Conservation (phyloP, 2,329 filamentous ascomycete genomes). For the Penicillium sp. region DNA sequence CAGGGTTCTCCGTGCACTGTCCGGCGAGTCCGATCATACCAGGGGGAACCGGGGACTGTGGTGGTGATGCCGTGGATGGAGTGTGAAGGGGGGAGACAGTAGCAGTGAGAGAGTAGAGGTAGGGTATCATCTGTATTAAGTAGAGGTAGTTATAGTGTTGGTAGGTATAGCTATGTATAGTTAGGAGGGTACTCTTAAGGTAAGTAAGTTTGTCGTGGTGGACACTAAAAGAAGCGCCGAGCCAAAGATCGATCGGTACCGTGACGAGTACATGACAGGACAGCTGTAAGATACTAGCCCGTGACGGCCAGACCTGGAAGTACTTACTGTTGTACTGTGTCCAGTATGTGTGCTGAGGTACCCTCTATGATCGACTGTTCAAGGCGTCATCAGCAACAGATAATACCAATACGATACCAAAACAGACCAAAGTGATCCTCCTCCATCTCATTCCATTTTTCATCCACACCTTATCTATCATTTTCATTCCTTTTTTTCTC, state of each 20-base stretch:
- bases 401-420: background rate
- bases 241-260: slow-evolving; percentile 15
- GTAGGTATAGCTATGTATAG: too few relatives aligned
- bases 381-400: slow-evolving; percentile 12
- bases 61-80: too few relatives aligned
- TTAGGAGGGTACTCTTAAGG: too few relatives aligned
- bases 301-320: slow-evolving; percentile 6
- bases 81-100: too few relatives aligned
- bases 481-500: slow-evolving; percentile 14
- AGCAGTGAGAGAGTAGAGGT: too few relatives aligned
- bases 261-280: slow-evolving; percentile 1
- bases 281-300: background rate
- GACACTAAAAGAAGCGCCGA: slow-evolving; percentile 31
- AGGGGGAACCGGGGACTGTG: too few relatives aligned
- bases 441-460: too few relatives aligned
- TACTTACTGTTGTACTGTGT: too few relatives aligned
- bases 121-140: too few relatives aligned
- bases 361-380: slow-evolving; percentile 16
- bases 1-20: slow-evolving; percentile 19
- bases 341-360: background rate
- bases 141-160: too few relatives aligned
- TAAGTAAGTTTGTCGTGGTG: slow-evolving; percentile 12
- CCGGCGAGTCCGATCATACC: background rate
- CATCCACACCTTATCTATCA: slow-evolving; percentile 25
- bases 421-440: slow-evolving; percentile 4